Evolutionary conservation across 2,329 filamentous ascomycete genomes (phyloP).

Genomic region (Cadophora sp.): DNA sequence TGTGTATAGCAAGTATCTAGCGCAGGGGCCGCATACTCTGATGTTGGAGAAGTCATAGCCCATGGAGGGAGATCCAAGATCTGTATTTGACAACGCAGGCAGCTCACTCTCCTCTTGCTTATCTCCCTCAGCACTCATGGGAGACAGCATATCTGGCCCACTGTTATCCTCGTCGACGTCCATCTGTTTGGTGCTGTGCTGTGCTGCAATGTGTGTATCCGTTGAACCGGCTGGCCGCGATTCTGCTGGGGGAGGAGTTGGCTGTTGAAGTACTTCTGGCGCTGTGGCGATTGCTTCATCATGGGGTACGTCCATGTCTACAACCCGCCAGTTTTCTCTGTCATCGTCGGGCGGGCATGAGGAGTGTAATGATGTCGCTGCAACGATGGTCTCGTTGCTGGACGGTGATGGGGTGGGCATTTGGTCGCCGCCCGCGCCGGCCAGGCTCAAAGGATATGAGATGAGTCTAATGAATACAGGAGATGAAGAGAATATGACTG

Average conservation of each 20-base stretch:
- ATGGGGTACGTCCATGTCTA: constrained; percentile 43
- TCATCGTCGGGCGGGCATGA: constrained; percentile 54
- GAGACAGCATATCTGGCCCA: constrained; percentile 42
- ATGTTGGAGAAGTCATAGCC: constrained; percentile 61
- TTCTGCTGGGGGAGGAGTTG: constrained; percentile 39
- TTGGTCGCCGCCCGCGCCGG: constrained; percentile 42
- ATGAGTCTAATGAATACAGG: constrained; percentile 42
- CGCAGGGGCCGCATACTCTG: constrained; percentile 53
- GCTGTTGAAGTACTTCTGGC: constrained; percentile 42
- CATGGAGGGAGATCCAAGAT: constrained; percentile 52
- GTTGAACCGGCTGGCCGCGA: constrained; percentile 37
- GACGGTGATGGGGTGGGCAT: constrained; percentile 47
- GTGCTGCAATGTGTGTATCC: constrained; percentile 45
- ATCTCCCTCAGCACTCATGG: constrained; percentile 47
- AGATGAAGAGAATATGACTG: constrained; percentile 33
- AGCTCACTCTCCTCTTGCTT: constrained; percentile 46
- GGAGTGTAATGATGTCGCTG: constrained; percentile 41
- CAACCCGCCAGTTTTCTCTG: constrained; percentile 43
- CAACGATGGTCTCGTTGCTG: constrained; percentile 36
- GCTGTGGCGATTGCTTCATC: constrained; percentile 39
- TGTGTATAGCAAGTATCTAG: background rate
- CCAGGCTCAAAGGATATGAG: constrained; percentile 36
- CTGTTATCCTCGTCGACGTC: constrained; percentile 48
- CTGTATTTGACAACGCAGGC: constrained; percentile 40
- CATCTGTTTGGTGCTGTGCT: constrained; percentile 48